Conservation (phyloP, 2,329 filamentous ascomycete species). For the Raffaelea deltoideospora region DNA sequence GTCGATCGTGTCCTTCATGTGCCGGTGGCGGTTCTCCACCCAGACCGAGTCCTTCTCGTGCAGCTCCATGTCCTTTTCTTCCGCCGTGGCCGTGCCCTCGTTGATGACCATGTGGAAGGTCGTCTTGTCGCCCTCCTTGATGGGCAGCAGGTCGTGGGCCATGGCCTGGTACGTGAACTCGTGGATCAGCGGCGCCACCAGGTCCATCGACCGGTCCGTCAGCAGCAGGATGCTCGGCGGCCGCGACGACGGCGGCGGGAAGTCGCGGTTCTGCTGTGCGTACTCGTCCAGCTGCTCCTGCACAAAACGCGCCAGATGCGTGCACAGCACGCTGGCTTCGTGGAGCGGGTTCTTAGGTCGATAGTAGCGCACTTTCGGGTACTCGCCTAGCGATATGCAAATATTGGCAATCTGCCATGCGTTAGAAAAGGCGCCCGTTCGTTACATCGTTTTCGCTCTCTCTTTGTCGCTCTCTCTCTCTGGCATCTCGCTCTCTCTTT, state of each 20-base stretch:
- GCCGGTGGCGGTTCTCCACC: constrained; percentile 83
- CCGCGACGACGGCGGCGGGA: constrained; percentile 63
- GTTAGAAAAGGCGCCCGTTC: too few relatives aligned
- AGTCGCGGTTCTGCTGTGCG: constrained; percentile 68
- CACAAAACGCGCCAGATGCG: constrained; percentile 77
- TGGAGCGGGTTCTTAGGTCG: constrained; percentile 59
- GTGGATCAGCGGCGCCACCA: constrained; percentile 75
- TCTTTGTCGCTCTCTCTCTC: too few relatives aligned
- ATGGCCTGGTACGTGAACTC: constrained; percentile 99
- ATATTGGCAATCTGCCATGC: constrained; percentile 67
- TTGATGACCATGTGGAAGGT: constrained; percentile 72
- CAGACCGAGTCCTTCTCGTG: constrained; percentile 84
- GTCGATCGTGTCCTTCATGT: constrained; percentile 97
- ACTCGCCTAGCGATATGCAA: constrained; percentile 85
- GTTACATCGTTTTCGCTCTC: too few relatives aligned
- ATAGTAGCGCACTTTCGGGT: constrained; percentile 86
- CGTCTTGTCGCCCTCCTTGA: constrained; percentile 78
- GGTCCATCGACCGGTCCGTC: constrained; percentile 84
- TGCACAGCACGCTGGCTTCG: constrained; percentile 76
- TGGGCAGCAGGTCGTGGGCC: constrained; percentile 82
- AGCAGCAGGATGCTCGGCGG: constrained; percentile 75
- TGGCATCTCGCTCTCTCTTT: not conserved
- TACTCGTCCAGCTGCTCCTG: constrained; percentile 86
- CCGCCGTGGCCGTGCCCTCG: constrained; percentile 50
- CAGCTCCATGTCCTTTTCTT: constrained; percentile 85